These are phyloP conservation scores for Gaeumannomyces sp. DNA, from an alignment of 2,329 filamentous ascomycete species.

Conservation along the genomic window DNA sequence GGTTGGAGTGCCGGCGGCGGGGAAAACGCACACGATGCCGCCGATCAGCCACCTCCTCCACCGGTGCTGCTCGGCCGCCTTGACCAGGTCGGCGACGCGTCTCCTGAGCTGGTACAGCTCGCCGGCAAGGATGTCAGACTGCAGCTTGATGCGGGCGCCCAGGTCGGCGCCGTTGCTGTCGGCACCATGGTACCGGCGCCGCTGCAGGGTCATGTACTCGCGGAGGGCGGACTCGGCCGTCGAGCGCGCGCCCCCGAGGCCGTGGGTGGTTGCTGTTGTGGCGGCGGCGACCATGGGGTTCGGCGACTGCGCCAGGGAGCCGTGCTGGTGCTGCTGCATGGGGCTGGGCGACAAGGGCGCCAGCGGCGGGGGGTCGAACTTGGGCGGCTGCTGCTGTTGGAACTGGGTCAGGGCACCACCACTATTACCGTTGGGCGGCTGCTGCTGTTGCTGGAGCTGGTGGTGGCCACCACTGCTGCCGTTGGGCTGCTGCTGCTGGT, in stretches of 20 bases:
- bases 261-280: constrained; percentile 7
- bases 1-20: no score
- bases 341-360: constrained; percentile 3
- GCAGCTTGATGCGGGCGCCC: constrained; percentile 36
- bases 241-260: constrained; percentile 18
- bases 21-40: constrained; percentile 39
- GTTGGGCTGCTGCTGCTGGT: no score
- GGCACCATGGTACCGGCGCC: constrained; percentile 16
- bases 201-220: constrained; percentile 29
- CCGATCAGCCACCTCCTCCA: constrained; percentile 49
- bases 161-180: constrained; percentile 25
- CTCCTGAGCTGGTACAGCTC: constrained; percentile 39
- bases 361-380: constrained; percentile 4
- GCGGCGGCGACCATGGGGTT: constrained; percentile 12
- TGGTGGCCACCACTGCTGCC: no score
- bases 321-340: not conserved
- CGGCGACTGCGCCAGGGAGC: constrained; percentile 15
- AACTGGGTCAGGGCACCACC: no score
- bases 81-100: constrained; percentile 37
- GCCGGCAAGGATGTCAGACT: constrained; percentile 35
- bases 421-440: no score
- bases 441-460: no score
- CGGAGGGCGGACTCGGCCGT: constrained; percentile 26
- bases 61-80: constrained; percentile 39
- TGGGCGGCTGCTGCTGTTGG: constrained; percentile 3